Base-by-base conservation (phyloP, 768 basidiomycete genomes). In the Boletus insuetus region DNA sequence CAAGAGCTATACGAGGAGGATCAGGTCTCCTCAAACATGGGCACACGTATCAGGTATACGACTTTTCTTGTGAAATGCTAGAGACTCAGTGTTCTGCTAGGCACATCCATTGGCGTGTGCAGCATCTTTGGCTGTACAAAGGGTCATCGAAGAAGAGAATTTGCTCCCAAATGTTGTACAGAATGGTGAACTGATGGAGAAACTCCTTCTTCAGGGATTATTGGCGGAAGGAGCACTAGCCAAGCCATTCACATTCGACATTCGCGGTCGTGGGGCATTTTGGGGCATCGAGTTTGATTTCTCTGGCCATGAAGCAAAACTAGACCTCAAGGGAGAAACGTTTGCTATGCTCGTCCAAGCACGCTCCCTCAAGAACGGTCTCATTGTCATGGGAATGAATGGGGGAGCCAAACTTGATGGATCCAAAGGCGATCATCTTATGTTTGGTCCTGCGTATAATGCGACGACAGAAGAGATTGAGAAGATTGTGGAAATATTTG, bases 211-310 rank as follows among this genome's bases (percentile, higher is more conserved):
- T 40, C 73, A 79, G 56, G 78, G 82, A 26, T 74, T 94, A 34
- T 73, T 74, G 49, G 75, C 78, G 0, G 80, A 82, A 9, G 82
- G 79, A 60, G 74, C 82, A n/a, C 64, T 75, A 42, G 81, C 86
- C 35, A 80, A 82, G 26, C 86, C 85, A 1, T 87, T 80, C 66
- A 79, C 82, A 5, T 90, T 86, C 64, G 91, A 93, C 66, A 82
- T 93, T 55, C 86, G 94, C 29, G 93, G 94, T 11, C 83, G 83
- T 19, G 94, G 93, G 34, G 80, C 84, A 29, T 91, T 94, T 74
- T 93, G 88, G 87, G 87, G 77, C 22, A 73, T 94, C 51, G 92
- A 94, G 66, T 93, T 91, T 58, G 89, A 92, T 61, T 84, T 89
- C 58, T 76, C 77, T 6, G 68, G 66, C 16, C 64, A 70, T 13